These are phyloP conservation scores for Tirmania nivea DNA, from an alignment of 495 filamentous ascomycete genomes.

Conservation along the genomic window DNA sequence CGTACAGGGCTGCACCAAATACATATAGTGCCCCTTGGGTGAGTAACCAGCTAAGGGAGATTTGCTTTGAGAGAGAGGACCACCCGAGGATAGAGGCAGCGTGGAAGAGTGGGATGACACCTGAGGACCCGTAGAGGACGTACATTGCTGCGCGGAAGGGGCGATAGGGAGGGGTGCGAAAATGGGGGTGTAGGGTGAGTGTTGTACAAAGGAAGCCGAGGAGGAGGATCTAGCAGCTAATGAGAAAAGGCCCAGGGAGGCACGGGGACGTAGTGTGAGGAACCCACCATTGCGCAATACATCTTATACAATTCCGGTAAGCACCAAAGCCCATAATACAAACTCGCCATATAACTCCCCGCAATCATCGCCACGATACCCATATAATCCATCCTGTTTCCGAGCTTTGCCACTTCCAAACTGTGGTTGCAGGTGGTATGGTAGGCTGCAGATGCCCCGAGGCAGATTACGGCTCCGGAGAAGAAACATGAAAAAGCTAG, in stretches of 20 bases:
- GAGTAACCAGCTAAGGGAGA: constrained; percentile 67
- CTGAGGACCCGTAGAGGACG: constrained; percentile 66
- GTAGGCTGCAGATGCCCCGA: constrained; percentile 70
- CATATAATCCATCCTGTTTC: constrained; percentile 68
- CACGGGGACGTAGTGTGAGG: neutral
- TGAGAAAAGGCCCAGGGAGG: neutral
- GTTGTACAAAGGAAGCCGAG: constrained; percentile 51
- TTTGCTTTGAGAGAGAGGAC: constrained; percentile 37
- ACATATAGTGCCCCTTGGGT: constrained; percentile 69
- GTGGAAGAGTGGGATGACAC: constrained; percentile 47
- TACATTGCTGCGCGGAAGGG: constrained; percentile 85
- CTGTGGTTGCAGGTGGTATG: constrained; percentile 52
- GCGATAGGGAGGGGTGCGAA: constrained; percentile 61
- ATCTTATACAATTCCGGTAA: constrained; percentile 32
- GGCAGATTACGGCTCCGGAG: constrained; percentile 45
- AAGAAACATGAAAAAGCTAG: constrained; percentile 62
- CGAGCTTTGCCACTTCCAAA: constrained; percentile 30
- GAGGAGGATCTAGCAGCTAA: constrained; percentile 32
- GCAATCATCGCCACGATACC: constrained; percentile 79
- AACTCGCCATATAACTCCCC: constrained; percentile 63
- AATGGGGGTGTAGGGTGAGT: constrained; percentile 55
- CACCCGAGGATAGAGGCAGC: constrained; percentile 41
- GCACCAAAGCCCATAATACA: constrained; percentile 75
- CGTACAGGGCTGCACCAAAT: constrained; percentile 65
- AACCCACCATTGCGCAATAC: constrained; percentile 53